Percentiles rank a stretch among this genome's conserved stretches.
Evolutionary conservation across 2,329 filamentous ascomycete genomes (phyloP).

Genomic region (Aspergillus floridensis): DNA sequence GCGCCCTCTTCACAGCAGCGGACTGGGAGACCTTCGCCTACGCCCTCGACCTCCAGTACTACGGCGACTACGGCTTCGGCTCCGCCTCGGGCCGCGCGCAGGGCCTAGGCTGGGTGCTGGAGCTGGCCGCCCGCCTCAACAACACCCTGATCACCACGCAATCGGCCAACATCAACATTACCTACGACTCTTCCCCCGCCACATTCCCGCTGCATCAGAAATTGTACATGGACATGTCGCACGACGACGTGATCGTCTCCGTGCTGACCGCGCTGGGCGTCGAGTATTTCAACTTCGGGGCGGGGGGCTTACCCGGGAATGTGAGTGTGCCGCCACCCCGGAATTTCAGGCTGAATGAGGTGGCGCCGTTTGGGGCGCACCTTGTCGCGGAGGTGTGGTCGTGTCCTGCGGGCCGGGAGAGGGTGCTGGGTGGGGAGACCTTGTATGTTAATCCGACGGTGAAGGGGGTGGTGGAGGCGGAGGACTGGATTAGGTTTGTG

Average conservation of each 20-base stretch:
- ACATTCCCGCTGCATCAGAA: slow-evolving; percentile 50
- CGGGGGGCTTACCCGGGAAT: slow-evolving; percentile 24
- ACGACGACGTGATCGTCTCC: slow-evolving; percentile 54
- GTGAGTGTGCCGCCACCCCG: slow-evolving; percentile 44
- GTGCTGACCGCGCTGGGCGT: slow-evolving; percentile 53
- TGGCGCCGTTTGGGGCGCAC: slow-evolving; percentile 56
- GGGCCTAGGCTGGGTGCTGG: slow-evolving; percentile 54
- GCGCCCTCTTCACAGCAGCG: slow-evolving; percentile 52
- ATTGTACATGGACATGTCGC: slow-evolving; percentile 55
- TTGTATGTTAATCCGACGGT: slow-evolving; percentile 31
- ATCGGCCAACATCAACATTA: slow-evolving; percentile 54
- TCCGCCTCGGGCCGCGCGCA: slow-evolving; percentile 53
- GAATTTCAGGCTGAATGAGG: slow-evolving; percentile 49
- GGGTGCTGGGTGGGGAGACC: slow-evolving; percentile 36
- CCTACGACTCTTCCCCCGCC: slow-evolving; percentile 45
- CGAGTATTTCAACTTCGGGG: slow-evolving; percentile 49
- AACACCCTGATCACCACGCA: slow-evolving; percentile 48
- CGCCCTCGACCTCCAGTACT: slow-evolving; percentile 53
- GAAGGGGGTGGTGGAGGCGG: slow-evolving; percentile 11
- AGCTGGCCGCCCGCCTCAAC: slow-evolving; percentile 51
- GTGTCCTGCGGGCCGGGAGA: slow-evolving; percentile 35
- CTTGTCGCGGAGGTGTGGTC: slow-evolving; percentile 57
- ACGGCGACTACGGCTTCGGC: slow-evolving; percentile 47
- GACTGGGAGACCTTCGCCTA: slow-evolving; percentile 57
- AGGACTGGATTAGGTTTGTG: slow-evolving; percentile 31